A percentile compares a stretch with the other conserved stretches of the same genome.
Conservation (phyloP, 768 basidiomycete genomes). For the Russula foetens region DNA sequence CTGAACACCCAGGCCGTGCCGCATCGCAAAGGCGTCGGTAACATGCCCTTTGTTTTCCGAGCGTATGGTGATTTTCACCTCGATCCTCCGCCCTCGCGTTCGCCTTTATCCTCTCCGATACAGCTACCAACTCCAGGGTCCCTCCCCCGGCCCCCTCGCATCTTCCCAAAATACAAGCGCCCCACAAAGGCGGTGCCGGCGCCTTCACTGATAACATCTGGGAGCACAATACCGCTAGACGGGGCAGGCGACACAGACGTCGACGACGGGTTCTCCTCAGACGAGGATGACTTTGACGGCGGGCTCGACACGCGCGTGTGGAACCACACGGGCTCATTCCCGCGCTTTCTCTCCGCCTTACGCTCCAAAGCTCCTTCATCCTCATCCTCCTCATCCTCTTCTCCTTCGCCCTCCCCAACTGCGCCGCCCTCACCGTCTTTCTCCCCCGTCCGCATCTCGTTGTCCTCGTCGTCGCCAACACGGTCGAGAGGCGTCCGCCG, state of each 20-base stretch:
- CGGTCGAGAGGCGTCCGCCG: not conserved
- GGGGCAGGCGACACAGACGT: conserved; percentile 9
- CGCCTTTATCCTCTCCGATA: not conserved
- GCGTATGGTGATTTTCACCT: conserved; percentile 30
- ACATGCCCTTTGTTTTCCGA: conserved; percentile 52
- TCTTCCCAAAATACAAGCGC: conserved; percentile 13
- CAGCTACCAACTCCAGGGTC: not conserved
- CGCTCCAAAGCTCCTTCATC: conserved; percentile 14
- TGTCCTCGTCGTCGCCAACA: not conserved
- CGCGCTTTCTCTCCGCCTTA: conserved; percentile 24
- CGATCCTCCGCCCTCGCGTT: not conserved
- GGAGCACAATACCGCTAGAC: not conserved
- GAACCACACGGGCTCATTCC: conserved; percentile 25
- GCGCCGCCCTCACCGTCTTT: conserved; percentile 11
- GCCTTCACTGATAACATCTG: not conserved
- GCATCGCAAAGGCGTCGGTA: conserved; percentile 48
- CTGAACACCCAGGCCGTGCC: conserved; percentile 46
- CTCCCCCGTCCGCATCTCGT: not conserved
- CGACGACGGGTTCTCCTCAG: conserved; percentile 12
- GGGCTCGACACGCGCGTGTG: conserved; percentile 23
- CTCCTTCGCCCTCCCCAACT: conserved; percentile 2
- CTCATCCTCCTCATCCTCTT: conserved; percentile 5
- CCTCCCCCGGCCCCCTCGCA: not conserved
- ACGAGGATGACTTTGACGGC: conserved; percentile 16
- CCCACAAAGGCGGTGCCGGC: too few species aligned